A percentile compares a stretch with the other conserved stretches of the same genome.
Evolutionary conservation across 2,329 filamentous ascomycete species (phyloP).

Genomic region (Ophiosphaerella herpotricha): DNA sequence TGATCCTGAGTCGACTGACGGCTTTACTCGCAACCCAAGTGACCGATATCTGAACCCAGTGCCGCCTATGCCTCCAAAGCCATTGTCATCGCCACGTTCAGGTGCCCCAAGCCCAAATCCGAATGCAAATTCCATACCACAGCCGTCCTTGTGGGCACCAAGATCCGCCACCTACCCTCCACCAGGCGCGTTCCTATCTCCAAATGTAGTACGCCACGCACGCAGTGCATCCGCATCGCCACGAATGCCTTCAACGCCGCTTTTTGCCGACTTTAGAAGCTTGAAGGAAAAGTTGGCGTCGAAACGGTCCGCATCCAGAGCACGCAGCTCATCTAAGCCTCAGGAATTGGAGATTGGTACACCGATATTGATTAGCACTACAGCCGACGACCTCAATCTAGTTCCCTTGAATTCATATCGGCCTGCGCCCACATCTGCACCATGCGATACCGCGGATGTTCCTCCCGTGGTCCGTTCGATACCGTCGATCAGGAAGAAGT

Average conservation of each 20-base stretch:
- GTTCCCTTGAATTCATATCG: constrained; percentile 41
- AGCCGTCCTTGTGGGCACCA: constrained; percentile 26
- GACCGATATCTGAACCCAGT: constrained; percentile 76
- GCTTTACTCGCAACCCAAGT: constrained; percentile 76
- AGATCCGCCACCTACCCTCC: constrained; percentile 38
- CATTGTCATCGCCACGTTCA: constrained; percentile 22
- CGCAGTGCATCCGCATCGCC: constrained; percentile 41
- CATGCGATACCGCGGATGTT: constrained; percentile 11
- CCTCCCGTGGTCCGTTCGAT: constrained; percentile 10
- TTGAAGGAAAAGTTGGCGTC: constrained; percentile 39
- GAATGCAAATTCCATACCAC: constrained; percentile 16
- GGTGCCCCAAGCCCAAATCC: constrained; percentile 21
- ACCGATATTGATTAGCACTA: constrained; percentile 39
- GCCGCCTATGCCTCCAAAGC: constrained; percentile 49
- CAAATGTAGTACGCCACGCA: constrained; percentile 29
- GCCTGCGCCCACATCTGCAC: constrained; percentile 17
- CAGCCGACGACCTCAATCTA: constrained; percentile 34
- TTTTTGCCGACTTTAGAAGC: constrained; percentile 38
- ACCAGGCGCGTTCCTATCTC: constrained; percentile 25
- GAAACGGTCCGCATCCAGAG: constrained; percentile 30
- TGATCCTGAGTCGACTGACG: constrained; percentile 68
- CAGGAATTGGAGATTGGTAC: constrained; percentile 39
- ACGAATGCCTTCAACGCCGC: constrained; percentile 27
- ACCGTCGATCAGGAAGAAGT: constrained; percentile 23
- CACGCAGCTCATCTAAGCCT: constrained; percentile 26